Percentiles rank a stretch among this genome's conserved stretches.
Evolutionary conservation across 768 basidiomycete genomes (phyloP).

Genomic region (Mycena filopes): DNA sequence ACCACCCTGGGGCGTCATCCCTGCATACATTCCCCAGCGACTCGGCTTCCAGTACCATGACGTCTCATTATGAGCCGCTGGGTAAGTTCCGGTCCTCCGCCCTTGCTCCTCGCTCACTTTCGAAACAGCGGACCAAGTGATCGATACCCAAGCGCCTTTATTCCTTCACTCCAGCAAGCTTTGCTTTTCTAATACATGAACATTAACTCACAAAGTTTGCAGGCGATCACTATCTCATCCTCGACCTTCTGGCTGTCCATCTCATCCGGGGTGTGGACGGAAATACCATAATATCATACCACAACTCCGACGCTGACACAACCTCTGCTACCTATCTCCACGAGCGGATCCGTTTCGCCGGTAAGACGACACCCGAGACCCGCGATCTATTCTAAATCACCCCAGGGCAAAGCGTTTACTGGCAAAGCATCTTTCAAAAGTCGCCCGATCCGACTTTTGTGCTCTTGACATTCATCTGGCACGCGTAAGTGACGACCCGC

Average conservation of each 20-base stretch:
- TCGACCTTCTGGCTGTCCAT: conserved; percentile 61
- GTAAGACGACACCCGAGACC: conserved; percentile 31
- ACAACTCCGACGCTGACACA: conserved; percentile 49
- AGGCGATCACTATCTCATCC: conserved; percentile 49
- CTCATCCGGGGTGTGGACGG: conserved; percentile 55
- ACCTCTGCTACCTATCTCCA: conserved; percentile 56
- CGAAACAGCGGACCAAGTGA: conserved; percentile 12
- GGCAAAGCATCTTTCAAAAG: conserved; percentile 52
- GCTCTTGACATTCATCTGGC: conserved; percentile 65
- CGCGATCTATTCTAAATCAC: background rate
- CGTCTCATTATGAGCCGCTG: conserved; percentile 3
- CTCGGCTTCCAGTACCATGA: conserved; percentile 22
- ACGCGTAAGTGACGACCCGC: conserved; percentile 44
- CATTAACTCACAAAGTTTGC: too few relatives aligned
- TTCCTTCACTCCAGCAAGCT: conserved; percentile 23
- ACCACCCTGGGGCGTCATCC: conserved; percentile 26
- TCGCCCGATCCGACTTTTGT: conserved; percentile 67
- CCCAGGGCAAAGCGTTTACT: conserved; percentile 57
- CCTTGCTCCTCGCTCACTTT: background rate
- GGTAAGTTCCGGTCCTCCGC: background rate
- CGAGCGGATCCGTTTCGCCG: conserved; percentile 60
- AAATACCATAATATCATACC: conserved; percentile 63
- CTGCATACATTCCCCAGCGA: conserved; percentile 12
- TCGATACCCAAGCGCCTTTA: conserved; percentile 30
- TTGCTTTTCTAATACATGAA: too few relatives aligned